Base-by-base conservation (phyloP, 1,139 yeast genomes). In the Magnusiomyces ingens region DNA sequence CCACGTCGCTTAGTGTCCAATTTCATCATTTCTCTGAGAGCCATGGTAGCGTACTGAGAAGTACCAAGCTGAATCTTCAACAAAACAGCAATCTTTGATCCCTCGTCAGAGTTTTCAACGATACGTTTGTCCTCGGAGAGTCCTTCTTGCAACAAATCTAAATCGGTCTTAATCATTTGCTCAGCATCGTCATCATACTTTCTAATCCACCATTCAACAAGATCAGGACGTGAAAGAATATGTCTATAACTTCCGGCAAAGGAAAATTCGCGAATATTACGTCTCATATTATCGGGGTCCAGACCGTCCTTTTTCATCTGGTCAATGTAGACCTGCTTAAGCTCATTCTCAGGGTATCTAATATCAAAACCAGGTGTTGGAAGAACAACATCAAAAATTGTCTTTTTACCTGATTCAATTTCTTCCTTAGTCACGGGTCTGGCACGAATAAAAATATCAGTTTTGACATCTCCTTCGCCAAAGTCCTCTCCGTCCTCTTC, bases 21-120 rank as follows among this genome's bases (percentile, higher is more conserved):
- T 67, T 85, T 85, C 95, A 88, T 85, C 53, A 85, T 80, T 67
- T 93, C 99, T 64, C 99, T 78, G 53, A 94, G 73, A 0, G 97
- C 96, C 99, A 94, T 94, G 0, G 99, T 94, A 1, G 99, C 99
- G 69, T 94, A 94, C 4, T 95, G 84, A 48, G 97, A 85, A 6
- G 87, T 83, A 1, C 90, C 94, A 55, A 94, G 75, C 66, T 84
- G 86, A 77, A 94, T 76, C 61, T 78, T 82, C 57, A 94, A 70
- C 11, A 91, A 76, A 11, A 91, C 82, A 0, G 96, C 97, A 1
- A 76, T 73, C 57, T 79, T 82, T 3, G 70, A 69, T 29, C 82
- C 85, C 12, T 64, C 69, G 5, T 64, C 68, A 40, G 55, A 63
- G 12, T 54, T 57, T 18, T 41, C 56, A 13, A 52, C 48, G 4